A percentile compares a stretch with the other conserved stretches of the same genome.
Conservation (phyloP, 805 yeast genomes). For the Saccharomycopsis olivae region DNA sequence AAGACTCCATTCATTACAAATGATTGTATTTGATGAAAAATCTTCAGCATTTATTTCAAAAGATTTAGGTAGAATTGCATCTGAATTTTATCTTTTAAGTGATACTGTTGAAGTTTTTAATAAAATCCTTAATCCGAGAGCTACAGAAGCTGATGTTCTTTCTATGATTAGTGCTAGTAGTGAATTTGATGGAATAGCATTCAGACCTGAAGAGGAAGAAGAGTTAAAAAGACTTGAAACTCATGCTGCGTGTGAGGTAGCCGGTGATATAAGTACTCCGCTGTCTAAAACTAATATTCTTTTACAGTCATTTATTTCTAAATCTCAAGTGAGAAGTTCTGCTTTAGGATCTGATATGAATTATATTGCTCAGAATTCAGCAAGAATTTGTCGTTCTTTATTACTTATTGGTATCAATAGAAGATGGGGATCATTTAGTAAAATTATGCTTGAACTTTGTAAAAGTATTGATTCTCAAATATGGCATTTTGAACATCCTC, state of each 20-base stretch:
- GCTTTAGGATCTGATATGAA: slow-evolving; percentile 79
- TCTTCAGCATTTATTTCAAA: slow-evolving; percentile 73
- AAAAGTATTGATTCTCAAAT: slow-evolving; percentile 73
- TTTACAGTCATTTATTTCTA: slow-evolving; percentile 80
- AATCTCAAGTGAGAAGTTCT: slow-evolving; percentile 61
- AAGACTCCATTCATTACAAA: slow-evolving; percentile 74
- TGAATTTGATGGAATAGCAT: slow-evolving; percentile 84
- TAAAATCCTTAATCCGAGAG: slow-evolving; percentile 69
- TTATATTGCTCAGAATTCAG: slow-evolving; percentile 92
- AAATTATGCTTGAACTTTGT: slow-evolving; percentile 68
- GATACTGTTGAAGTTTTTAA: slow-evolving; percentile 86
- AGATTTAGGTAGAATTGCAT: slow-evolving; percentile 88
- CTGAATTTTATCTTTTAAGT: slow-evolving; percentile 81
- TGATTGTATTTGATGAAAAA: slow-evolving; percentile 86
- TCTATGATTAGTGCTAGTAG: slow-evolving; percentile 85
- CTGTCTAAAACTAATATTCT: slow-evolving; percentile 83
- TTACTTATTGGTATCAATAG: slow-evolving; percentile 80
- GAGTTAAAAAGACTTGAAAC: slow-evolving; percentile 59
- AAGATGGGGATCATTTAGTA: slow-evolving; percentile 80
- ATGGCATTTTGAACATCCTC: slow-evolving; percentile 89
- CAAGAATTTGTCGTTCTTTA: slow-evolving; percentile 85
- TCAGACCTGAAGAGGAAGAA: slow-evolving; percentile 74
- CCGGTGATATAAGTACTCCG: slow-evolving; percentile 61
- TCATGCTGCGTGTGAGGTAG: slow-evolving; percentile 71
- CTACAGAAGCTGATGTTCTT: slow-evolving; percentile 85